Evolutionary conservation across 495 filamentous ascomycete species (phyloP).

Genomic region (Xylaria cubensis): DNA sequence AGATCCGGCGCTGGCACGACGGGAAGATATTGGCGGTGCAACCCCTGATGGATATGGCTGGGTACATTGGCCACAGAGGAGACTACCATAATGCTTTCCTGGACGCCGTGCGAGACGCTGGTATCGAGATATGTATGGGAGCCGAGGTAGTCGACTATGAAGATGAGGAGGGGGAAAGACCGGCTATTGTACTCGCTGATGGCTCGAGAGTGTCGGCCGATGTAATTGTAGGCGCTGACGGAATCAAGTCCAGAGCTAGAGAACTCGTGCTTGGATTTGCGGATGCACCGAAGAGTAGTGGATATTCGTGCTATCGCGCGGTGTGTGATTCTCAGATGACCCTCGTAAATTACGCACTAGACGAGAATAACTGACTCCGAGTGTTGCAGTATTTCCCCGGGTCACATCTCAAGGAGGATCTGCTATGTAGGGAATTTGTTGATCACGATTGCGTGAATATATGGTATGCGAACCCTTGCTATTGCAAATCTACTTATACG

Average conservation of each 20-base stretch:
- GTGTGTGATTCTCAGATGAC: too few relatives aligned
- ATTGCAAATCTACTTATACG: not conserved
- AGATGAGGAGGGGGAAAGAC: conserved; percentile 41
- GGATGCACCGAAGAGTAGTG: conserved; percentile 55
- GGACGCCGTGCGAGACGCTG: conserved; percentile 53
- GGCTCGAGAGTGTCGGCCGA: conserved; percentile 41
- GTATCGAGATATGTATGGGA: conserved; percentile 56
- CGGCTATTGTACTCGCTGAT: conserved; percentile 50
- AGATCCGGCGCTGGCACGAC: conserved; percentile 58
- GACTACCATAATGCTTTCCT: conserved; percentile 61
- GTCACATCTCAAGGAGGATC: conserved; percentile 49
- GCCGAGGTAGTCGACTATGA: conserved; percentile 55
- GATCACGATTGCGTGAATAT: conserved; percentile 59
- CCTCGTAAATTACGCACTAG: too few relatives aligned
- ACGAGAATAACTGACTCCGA: too few relatives aligned
- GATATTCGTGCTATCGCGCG: conserved; percentile 57
- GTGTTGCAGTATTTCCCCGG: conserved; percentile 48
- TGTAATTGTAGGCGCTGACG: conserved; percentile 47
- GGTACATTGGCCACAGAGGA: conserved; percentile 59
- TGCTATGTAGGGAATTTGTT: conserved; percentile 51
- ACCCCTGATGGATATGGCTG: conserved; percentile 64
- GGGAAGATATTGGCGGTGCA: conserved; percentile 60
- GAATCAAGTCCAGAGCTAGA: conserved; percentile 54
- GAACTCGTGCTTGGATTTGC: conserved; percentile 54
- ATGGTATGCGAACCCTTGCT: conserved; percentile 39